Evolutionary conservation across 805 yeast genomes (phyloP).

Genomic region (Sugiyamaella smithiae): DNA sequence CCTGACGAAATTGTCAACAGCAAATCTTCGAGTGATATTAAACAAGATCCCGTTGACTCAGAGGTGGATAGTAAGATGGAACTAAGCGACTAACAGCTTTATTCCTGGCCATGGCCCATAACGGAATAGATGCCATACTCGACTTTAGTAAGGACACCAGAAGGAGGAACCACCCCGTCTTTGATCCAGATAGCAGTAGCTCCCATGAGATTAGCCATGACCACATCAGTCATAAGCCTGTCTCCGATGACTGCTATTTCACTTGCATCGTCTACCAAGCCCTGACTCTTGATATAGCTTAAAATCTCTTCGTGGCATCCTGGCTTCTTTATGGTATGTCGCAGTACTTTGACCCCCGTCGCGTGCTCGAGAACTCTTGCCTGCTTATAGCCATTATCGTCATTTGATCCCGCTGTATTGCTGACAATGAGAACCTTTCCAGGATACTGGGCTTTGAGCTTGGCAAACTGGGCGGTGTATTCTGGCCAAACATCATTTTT

Average conservation of each 20-base stretch:
- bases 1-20: constrained; percentile 11
- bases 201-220: constrained; percentile 95
- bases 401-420: constrained; percentile 89
- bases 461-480: constrained; percentile 55
- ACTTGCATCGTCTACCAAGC: constrained; percentile 45
- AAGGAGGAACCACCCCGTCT: constrained; percentile 59
- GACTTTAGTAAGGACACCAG: constrained; percentile 13
- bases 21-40: background rate
- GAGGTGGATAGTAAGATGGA: background rate
- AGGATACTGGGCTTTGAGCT: constrained; percentile 56
- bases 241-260: constrained; percentile 90
- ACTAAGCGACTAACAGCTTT: background rate
- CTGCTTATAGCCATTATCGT: constrained; percentile 57
- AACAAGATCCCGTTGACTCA: background rate
- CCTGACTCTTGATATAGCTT: constrained; percentile 53
- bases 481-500: constrained; percentile 77
- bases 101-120: background rate
- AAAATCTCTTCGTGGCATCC: constrained; percentile 57
- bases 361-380: constrained; percentile 60
- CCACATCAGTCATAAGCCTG: constrained; percentile 81
- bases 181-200: constrained; percentile 78
- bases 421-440: constrained; percentile 71
- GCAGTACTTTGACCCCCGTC: constrained; percentile 41
- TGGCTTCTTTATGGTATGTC: constrained; percentile 36
- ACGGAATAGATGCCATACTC: constrained; percentile 18